Base-by-base conservation (phyloP, 228 moss, liverwort and hornwort genomes). In the Sphagnum magellanicum region DNA sequence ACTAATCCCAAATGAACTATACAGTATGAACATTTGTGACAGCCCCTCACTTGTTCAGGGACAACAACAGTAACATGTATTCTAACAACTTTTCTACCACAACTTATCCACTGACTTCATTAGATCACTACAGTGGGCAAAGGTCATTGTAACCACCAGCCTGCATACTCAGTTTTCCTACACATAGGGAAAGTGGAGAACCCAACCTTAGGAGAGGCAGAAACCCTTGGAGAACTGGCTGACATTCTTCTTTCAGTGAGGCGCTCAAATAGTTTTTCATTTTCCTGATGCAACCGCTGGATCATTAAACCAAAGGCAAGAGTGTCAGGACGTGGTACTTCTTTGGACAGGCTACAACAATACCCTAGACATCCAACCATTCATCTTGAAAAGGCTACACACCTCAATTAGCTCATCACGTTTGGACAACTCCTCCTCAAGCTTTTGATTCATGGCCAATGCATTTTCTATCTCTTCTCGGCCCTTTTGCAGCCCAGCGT, bases 181-280 rank as follows among this genome's bases (percentile, higher is more conserved):
- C 55, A 55, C 55, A 55, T 55, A 55, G 9, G 8, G 55, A 4
- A 55, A 55, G 55, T 8, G 55, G 55, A 50, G 78, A 59, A 15
- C 46, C 53, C 67, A 64, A 88, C 88, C 88, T 88, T 88, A 13
- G 84, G 84, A 72, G 88, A 82, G 62, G 71, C 68, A 17, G 74
- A 71, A 63, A 72, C 68, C 69, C 80, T 84, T 15, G 88, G 88
- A 15, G 88, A 84, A 72, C 68, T 81, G 67, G 67, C 74, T 67
- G 78, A 70, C 59, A 74, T 63, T 32, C 72, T 63, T 74, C 91
- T 85, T 10, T 88, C 90, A 16, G 97, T 98, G 16, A 98, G 90
- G 58, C 97, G 88, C 77, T 98, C 97, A 68, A 98, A 98, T 50
- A 98, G 90, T 70, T 98, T 98, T 81, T 98, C 97, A 84, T 98